Conservation (phyloP, 768 basidiomycete species). For the Mycena chlorophos region DNA sequence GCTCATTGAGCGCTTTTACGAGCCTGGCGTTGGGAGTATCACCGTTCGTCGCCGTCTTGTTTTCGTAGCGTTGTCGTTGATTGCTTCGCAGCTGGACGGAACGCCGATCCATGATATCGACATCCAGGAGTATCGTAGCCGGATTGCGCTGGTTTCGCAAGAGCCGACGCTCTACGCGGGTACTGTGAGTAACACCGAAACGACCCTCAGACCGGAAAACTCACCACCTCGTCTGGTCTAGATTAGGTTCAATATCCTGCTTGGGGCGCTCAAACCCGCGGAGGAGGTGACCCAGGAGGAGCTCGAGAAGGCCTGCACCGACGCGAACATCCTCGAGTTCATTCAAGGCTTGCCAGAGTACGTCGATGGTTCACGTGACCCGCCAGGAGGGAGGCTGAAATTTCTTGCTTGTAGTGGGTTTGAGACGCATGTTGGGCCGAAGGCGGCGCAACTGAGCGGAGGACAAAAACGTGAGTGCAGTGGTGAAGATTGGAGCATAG, state of each 20-base stretch:
- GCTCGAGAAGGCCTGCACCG: constrained; percentile 80
- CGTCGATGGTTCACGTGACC: constrained; percentile 12
- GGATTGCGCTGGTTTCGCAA: constrained; percentile 89
- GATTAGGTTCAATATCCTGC: constrained; percentile 82
- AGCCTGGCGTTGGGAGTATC: constrained; percentile 68
- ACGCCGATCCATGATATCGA: constrained; percentile 74
- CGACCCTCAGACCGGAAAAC: background rate
- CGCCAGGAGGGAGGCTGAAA: constrained; percentile 7
- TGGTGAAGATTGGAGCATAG: background rate
- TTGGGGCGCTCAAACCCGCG: constrained; percentile 76
- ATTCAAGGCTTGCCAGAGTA: constrained; percentile 81
- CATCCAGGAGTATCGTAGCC: constrained; percentile 82
- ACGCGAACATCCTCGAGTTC: constrained; percentile 91
- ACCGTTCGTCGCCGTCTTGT: constrained; percentile 47
- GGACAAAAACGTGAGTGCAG: constrained; percentile 76
- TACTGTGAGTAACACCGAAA: constrained; percentile 43
- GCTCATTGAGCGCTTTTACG: constrained; percentile 82
- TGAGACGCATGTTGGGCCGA: constrained; percentile 88
- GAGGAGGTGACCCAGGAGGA: constrained; percentile 84
- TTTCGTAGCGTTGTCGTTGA: background rate
- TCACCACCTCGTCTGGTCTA: background rate
- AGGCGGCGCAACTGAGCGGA: constrained; percentile 85
- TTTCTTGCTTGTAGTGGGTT: constrained; percentile 58
- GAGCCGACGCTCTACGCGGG: constrained; percentile 91
- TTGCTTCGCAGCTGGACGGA: constrained; percentile 58